Base-by-base conservation (phyloP, 2,329 filamentous ascomycete genomes). In the Didymellaceae sp. region DNA sequence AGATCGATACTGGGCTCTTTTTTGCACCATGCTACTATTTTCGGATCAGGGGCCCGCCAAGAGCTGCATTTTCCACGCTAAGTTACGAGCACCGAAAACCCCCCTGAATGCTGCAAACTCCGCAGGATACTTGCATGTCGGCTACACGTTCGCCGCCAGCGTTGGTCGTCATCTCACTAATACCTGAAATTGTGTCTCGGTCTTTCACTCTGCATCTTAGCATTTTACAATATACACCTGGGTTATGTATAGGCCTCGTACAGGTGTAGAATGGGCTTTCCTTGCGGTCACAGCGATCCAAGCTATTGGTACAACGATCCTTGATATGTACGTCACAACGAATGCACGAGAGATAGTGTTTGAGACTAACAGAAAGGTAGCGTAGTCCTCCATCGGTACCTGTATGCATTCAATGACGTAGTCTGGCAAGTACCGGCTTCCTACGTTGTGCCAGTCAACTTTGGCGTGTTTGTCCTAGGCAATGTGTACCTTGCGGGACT, bases 401-500 rank as follows among this genome's bases (percentile, higher is more conserved):
- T 58, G 5, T 13, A 44, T 9, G 65, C 60, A 62, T 45, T 65
- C 2, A 60, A 57, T 8, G 45, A 53, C 3, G 47, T 46, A 0
- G 59, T 45, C n/a, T 66, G 58, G 31, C 52, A 66, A 33, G 58
- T 61, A 1, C 60, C 58, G 2, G n/a, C 28, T 1, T 40, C 58
- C 4, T 63, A 59, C 26, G 52, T 61, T 13, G 52, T 54, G 8
- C 57, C 62, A 5, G 16, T 66, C 11, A 54, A 52, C 1, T 45
- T 63, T 5, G 51, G 43, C 7, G 30, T 62, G 11, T 61, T 56
- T 14, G 49, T 49, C 2, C 28, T 66, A 5, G 63, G 63, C 16
- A 54, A 48, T 24, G 13, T 66, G 5, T 66, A 58, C 45, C 59
- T 66, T 39, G 31, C 54, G 5, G 11, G 49, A 9, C 51, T 68